These are phyloP conservation scores for Pythium plurisporium DNA, from an alignment of 352 stramenopile genomes.

Conservation along the genomic window DNA sequence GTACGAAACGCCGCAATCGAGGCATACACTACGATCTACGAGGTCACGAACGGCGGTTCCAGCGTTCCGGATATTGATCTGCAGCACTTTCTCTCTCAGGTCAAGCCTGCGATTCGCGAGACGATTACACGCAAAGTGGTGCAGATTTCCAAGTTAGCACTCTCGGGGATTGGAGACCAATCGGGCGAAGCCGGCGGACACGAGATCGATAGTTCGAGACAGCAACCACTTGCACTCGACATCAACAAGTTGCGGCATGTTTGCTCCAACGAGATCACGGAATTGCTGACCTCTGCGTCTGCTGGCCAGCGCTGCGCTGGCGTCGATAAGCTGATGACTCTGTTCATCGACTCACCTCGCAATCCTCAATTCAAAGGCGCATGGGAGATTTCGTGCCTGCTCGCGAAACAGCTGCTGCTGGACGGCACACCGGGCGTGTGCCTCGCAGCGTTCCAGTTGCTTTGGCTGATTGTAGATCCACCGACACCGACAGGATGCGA, in stretches of 20 bases:
- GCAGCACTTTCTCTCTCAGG: conserved; percentile 52
- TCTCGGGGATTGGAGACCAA: background rate
- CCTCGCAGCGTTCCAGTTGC: conserved; percentile 46
- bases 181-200: background rate
- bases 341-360: conserved; percentile 27
- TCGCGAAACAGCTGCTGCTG: conserved; percentile 62
- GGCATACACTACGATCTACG: conserved; percentile 67
- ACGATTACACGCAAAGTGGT: conserved; percentile 67
- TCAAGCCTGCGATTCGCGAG: conserved; percentile 68
- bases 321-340: conserved; percentile 49
- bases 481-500: conserved; percentile 21
- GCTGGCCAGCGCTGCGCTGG: conserved; percentile 39
- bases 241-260: conserved; percentile 52
- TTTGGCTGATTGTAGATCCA: conserved; percentile 52
- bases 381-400: conserved; percentile 70
- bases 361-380: conserved; percentile 47
- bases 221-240: conserved; percentile 52
- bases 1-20: conserved; percentile 66
- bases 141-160: conserved; percentile 46
- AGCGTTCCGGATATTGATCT: conserved; percentile 38
- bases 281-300: conserved; percentile 43
- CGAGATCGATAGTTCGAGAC: conserved; percentile 51
- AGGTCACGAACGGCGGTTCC: conserved; percentile 50
- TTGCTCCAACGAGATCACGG: conserved; percentile 47
- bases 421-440: conserved; percentile 46